Evolutionary conservation across 2,329 filamentous ascomycete species (phyloP).

Genomic region (Neofusicoccum laricinum): DNA sequence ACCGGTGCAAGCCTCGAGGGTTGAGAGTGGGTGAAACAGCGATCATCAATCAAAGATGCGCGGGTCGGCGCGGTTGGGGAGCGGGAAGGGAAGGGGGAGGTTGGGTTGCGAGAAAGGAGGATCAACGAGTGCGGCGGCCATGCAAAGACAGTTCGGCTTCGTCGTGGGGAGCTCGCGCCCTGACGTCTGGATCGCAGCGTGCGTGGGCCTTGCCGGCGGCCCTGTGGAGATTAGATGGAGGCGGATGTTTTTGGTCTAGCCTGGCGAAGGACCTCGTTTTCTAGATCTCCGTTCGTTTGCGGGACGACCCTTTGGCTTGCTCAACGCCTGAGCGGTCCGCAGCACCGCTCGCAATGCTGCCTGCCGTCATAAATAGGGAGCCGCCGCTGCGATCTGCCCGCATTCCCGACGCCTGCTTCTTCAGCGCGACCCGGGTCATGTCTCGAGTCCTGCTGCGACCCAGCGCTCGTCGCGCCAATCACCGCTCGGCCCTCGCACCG

Average conservation of each 20-base stretch:
- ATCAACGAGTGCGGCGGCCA: conserved; percentile 13
- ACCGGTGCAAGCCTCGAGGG: neutral
- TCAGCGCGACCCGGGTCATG: conserved; percentile 8
- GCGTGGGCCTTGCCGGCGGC: conserved; percentile 1
- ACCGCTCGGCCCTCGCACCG: conserved; percentile 8
- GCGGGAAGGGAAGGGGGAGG: neutral
- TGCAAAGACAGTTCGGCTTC: neutral
- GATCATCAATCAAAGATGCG: conserved; percentile 8
- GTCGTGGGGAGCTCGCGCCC: conserved; percentile 8
- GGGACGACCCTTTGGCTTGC: conserved; percentile 7
- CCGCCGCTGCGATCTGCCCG: neutral
- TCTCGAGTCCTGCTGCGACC: conserved; percentile 5
- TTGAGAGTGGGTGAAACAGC: neutral
- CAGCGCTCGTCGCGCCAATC: neutral
- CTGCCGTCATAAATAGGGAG: neutral
- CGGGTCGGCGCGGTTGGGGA: neutral
- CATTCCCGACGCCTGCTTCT: conserved; percentile 9
- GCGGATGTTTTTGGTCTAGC: conserved; percentile 8
- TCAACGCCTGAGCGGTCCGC: conserved; percentile 2
- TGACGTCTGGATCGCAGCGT: conserved; percentile 10
- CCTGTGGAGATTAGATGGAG: conserved; percentile 12
- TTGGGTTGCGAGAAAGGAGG: neutral
- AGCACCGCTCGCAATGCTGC: neutral
- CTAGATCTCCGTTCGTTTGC: conserved; percentile 14
- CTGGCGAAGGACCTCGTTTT: neutral